Percentiles rank a stretch among this genome's conserved stretches.
Conservation (phyloP, 2,329 filamentous ascomycete genomes). For the Juglanconis sp. region DNA sequence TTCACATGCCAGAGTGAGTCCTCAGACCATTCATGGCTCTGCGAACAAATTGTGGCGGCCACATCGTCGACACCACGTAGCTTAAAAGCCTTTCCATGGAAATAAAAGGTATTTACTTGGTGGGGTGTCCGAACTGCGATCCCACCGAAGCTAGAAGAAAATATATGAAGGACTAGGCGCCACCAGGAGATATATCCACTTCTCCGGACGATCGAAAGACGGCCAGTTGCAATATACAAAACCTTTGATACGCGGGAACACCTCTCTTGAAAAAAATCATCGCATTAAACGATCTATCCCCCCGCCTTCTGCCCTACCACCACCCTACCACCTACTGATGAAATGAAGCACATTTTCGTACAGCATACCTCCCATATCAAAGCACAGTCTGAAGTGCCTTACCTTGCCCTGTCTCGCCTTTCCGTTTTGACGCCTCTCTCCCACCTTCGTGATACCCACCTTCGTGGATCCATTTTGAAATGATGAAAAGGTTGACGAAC, state of each 20-base stretch:
- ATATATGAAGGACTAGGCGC: not conserved
- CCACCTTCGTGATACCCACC: not conserved
- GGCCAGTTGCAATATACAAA: too few relatives aligned
- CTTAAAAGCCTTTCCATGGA: not conserved
- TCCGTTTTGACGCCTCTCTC: slow-evolving; percentile 3
- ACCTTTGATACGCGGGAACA: too few relatives aligned
- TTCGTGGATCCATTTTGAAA: not conserved
- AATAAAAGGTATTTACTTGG: not conserved
- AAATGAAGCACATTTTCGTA: not conserved
- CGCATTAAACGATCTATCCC: not conserved
- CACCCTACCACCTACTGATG: not conserved
- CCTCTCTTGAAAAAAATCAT: not conserved
- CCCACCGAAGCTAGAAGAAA: too few relatives aligned
- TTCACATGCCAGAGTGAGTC: not conserved
- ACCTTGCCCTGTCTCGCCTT: not conserved
- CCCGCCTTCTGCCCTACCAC: not conserved
- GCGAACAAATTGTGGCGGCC: too few relatives aligned
- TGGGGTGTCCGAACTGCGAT: not conserved
- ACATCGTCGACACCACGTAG: not conserved
- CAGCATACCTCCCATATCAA: not conserved
- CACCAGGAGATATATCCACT: not conserved
- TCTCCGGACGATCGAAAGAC: not conserved
- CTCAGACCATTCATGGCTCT: not conserved
- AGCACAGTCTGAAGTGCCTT: not conserved
- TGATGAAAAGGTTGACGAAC: not conserved